These are phyloP conservation scores for Gossypium schwendimanii DNA, from an alignment of 441 rosid genomes.

Conservation along the genomic window DNA sequence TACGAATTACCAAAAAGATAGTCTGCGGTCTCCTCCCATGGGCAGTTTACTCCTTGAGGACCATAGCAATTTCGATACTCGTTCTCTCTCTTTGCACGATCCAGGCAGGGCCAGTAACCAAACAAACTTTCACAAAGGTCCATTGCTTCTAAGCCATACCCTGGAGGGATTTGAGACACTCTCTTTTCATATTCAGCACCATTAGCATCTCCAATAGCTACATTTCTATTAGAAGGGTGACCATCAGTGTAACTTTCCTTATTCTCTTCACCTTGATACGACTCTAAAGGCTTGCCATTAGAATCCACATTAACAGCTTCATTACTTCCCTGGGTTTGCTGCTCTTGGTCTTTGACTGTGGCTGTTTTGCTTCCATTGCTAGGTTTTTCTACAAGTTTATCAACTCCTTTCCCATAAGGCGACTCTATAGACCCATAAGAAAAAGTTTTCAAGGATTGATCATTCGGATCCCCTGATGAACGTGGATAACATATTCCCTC, in stretches of 20 bases:
- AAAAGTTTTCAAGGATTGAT: constrained; percentile 19
- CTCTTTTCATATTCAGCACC: constrained; percentile 21
- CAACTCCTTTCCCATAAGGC: constrained; percentile 20
- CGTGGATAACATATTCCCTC: constrained; percentile 53
- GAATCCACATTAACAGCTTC: neutral
- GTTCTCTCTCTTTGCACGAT: constrained; percentile 23
- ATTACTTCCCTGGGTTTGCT: constrained; percentile 2
- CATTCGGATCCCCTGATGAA: constrained; percentile 13
- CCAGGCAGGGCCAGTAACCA: constrained; percentile 71
- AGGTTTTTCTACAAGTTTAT: constrained; percentile 16
- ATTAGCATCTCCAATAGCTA: constrained; percentile 3
- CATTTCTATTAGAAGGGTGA: neutral
- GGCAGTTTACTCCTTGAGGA: constrained; percentile 21
- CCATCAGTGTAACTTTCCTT: neutral
- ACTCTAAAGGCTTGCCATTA: neutral
- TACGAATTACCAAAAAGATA: constrained; percentile 60
- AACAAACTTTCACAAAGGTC: constrained; percentile 69
- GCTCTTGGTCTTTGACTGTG: constrained; percentile 1
- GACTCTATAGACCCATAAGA: constrained; percentile 24
- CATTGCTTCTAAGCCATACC: constrained; percentile 67
- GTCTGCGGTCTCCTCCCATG: constrained; percentile 52
- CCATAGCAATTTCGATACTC: constrained; percentile 11
- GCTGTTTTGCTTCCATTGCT: constrained; percentile 13
- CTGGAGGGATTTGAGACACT: constrained; percentile 43
- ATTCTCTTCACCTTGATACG: constrained; percentile 1